A percentile compares a stretch with the other conserved stretches of the same genome.
Conservation (phyloP, 2,329 filamentous ascomycete species). For the Colletotrichum sp. region DNA sequence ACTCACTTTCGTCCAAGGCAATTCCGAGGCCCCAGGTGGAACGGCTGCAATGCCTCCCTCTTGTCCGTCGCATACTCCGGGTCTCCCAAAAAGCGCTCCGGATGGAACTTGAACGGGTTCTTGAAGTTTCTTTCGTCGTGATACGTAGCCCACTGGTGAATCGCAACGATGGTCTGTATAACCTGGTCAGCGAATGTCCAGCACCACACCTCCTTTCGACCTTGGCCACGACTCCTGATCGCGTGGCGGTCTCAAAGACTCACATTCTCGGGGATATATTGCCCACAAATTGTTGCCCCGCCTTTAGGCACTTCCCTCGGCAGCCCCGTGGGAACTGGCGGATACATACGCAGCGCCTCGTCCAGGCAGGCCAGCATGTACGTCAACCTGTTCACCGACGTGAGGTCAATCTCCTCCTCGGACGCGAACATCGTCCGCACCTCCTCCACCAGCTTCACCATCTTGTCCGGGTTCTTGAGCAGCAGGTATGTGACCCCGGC, state of each 20-base stretch:
- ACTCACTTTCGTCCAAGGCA: slow-evolving; percentile 38
- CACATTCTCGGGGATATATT: slow-evolving; percentile 36
- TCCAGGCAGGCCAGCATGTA: slow-evolving; percentile 46
- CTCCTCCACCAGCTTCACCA: slow-evolving; percentile 39
- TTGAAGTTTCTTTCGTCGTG: slow-evolving; percentile 39
- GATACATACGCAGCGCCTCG: slow-evolving; percentile 47
- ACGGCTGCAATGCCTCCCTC: slow-evolving; percentile 30
- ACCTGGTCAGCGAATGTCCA: neutral
- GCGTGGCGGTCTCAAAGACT: neutral
- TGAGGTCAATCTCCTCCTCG: slow-evolving; percentile 41
- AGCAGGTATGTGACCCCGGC: slow-evolving; percentile 32
- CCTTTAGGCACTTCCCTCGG: slow-evolving; percentile 32
- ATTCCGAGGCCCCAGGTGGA: slow-evolving; percentile 31
- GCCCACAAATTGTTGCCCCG: slow-evolving; percentile 34
- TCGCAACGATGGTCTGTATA: slow-evolving; percentile 37
- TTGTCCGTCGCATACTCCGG: slow-evolving; percentile 26
- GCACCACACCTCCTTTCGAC: neutral
- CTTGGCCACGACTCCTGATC: neutral
- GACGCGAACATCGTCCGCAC: slow-evolving; percentile 36
- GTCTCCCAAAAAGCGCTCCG: slow-evolving; percentile 41
- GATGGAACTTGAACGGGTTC: slow-evolving; percentile 48
- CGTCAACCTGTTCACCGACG: slow-evolving; percentile 30
- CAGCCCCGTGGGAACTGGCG: slow-evolving; percentile 29
- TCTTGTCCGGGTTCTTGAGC: slow-evolving; percentile 30
- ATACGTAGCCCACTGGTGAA: slow-evolving; percentile 37